phyloP scores from a whole-genome alignment of 768 basidiomycete genomes.

The Termitomyces sp. region DNA sequence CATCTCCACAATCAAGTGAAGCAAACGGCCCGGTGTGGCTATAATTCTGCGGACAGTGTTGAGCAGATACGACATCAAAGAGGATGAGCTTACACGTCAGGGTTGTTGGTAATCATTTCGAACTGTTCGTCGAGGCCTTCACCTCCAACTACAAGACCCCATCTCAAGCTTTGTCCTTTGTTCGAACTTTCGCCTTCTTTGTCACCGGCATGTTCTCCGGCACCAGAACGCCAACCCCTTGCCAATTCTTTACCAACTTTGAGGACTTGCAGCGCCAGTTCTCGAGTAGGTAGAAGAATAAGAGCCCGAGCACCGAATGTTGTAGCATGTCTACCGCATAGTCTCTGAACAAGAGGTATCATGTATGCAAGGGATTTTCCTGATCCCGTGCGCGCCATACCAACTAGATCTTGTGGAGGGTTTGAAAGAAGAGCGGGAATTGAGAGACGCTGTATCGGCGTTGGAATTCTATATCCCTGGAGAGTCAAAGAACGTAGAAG shows the following conservation, averaged over 20 bases:
- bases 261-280: slow-evolving; percentile 89
- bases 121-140: slow-evolving; percentile 96
- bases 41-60: slow-evolving; percentile 61
- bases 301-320: slow-evolving; percentile 82
- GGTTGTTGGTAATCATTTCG: slow-evolving; percentile 89
- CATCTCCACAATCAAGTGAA: slow-evolving; percentile 98
- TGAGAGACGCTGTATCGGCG: slow-evolving; percentile 89
- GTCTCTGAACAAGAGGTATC: slow-evolving; percentile 83
- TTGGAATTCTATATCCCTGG: slow-evolving; percentile 93
- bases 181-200: slow-evolving; percentile 49
- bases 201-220: slow-evolving; percentile 72
- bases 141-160: slow-evolving; percentile 95
- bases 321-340: slow-evolving; percentile 74
- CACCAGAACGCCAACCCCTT: slow-evolving; percentile 64
- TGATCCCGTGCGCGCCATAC: slow-evolving; percentile 97
- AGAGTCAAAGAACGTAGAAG: slow-evolving; percentile 80
- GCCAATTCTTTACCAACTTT: slow-evolving; percentile 95
- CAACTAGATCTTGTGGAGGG: slow-evolving; percentile 90
- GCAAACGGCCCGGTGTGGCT: slow-evolving; percentile 93
- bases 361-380: slow-evolving; percentile 97
- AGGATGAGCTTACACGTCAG: slow-evolving; percentile 74
- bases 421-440: slow-evolving; percentile 80
- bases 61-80: slow-evolving; percentile 7
- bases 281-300: slow-evolving; percentile 87
- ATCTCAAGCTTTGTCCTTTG: slow-evolving; percentile 63